phyloP scores from a whole-genome alignment of 1,284 basidiomycete genomes.

The Phylloporus sp. region DNA sequence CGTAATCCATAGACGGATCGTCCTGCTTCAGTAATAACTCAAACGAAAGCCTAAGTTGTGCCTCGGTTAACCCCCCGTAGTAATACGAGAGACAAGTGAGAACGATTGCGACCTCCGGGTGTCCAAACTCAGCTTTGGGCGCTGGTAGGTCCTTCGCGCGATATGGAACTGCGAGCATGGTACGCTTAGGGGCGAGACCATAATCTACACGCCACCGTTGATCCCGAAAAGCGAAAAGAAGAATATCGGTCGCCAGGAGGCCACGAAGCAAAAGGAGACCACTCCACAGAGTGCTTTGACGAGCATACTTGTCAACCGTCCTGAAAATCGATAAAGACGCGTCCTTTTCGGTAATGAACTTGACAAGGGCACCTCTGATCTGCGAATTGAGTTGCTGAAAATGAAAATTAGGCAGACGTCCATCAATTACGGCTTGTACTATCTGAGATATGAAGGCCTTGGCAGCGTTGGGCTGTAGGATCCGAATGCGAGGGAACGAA shows the following conservation, averaged over 20 bases:
- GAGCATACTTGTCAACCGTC: conserved; percentile 16
- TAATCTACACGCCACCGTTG: conserved; percentile 56
- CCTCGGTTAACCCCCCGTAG: conserved; percentile 46
- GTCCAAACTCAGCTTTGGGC: conserved; percentile 52
- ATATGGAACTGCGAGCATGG: conserved; percentile 55
- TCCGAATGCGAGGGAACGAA: conserved; percentile 39
- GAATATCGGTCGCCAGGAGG: conserved; percentile 45
- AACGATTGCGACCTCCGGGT: conserved; percentile 51
- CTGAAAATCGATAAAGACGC: background rate
- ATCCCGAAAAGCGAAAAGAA: conserved; percentile 44
- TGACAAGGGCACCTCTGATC: conserved; percentile 18
- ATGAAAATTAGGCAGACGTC: conserved; percentile 20
- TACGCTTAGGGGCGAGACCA: conserved; percentile 46
- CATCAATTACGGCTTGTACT: conserved; percentile 30
- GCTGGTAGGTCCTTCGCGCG: conserved; percentile 55
- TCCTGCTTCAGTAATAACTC: conserved; percentile 45
- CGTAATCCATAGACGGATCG: conserved; percentile 47
- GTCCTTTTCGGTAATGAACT: conserved; percentile 22
- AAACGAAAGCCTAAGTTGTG: conserved; percentile 45
- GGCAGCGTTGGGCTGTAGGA: conserved; percentile 26
- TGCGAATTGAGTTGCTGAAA: conserved; percentile 22
- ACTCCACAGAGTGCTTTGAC: conserved; percentile 30
- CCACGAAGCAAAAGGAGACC: conserved; percentile 49
- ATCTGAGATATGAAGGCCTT: background rate
- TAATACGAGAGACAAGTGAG: conserved; percentile 57